Base-by-base conservation (phyloP, 129 eudicot species). In the Gnaphalium uliginosum region DNA sequence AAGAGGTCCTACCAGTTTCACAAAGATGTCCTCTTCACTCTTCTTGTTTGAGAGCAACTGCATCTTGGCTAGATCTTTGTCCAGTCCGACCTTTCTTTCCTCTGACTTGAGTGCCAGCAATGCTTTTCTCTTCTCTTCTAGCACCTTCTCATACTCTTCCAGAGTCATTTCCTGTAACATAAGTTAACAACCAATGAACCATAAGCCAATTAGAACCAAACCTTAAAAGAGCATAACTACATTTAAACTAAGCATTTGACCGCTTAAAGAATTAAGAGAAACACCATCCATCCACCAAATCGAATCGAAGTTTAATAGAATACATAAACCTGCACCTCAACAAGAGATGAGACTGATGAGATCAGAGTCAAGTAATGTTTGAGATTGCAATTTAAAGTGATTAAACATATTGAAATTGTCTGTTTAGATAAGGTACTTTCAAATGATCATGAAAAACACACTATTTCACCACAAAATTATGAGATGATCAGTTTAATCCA, bases 131-230 rank as follows among this genome's bases (percentile, higher is more conserved):
- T 90, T 93, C 88, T 93, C 96, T 72, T 90, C 96, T 11, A 80
- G 84, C 15, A 93, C 87, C 76, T 90, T 93, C 84, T 90, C 91
- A 71, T 93, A 93, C 89, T 93, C 98, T 68, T 90, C 96, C 67
- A 93, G 74, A 17, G 98, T 90, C 98, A 93, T 93, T 82, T 90
- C 92, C 96, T 93, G 67, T n/a, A 15, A 60, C 5, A 50, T 5
- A 8, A 35, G 8, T 4, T 58, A 46, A 43, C 35, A 8, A 30
- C 37, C 56, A 24, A 54, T 18, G 57, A 25, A 37, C 24, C 54
- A 23, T 22, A 68, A 15, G 26, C 59, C 59, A 17, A 13, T 6
- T n/a, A 56, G 13, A 56, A 56, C 53, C n/a, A 14, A 46, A 46
- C n/a, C 53, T 3, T 5, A 46, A 13, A 46, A 13, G n/a, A 46